Percentiles rank a stretch among this genome's conserved stretches.
Conservation (phyloP, 441 rosid species). For the Jatropha podagrica region DNA sequence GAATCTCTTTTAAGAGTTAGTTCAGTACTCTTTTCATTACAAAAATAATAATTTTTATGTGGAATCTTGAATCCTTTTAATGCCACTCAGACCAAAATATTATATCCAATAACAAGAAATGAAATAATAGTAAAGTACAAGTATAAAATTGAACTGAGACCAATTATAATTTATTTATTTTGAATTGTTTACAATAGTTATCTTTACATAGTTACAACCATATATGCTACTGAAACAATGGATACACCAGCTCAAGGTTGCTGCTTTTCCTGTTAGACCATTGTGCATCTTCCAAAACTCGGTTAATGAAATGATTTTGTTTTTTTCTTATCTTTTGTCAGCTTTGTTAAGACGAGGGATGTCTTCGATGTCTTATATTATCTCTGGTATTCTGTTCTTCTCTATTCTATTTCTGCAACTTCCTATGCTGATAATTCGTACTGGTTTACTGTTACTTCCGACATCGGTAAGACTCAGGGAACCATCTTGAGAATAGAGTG, state of each 20-base stretch:
- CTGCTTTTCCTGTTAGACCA: conserved; percentile 20
- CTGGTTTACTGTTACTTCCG: conserved; percentile 33
- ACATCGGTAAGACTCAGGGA: conserved; percentile 68
- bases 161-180: conserved; percentile 9
- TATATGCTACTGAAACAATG: conserved; percentile 17
- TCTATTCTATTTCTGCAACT: conserved; percentile 15
- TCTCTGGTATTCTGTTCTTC: background rate
- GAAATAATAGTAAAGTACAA: background rate
- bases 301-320: conserved; percentile 8
- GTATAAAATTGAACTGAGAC: background rate
- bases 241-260: conserved; percentile 17
- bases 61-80: background rate
- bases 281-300: conserved; percentile 37
- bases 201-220: conserved; percentile 24
- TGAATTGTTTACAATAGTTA: conserved; percentile 2
- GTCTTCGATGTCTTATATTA: background rate
- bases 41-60: background rate
- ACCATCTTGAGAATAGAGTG: conserved; percentile 59
- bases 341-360: conserved; percentile 3
- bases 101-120: background rate
- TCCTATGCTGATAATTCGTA: background rate
- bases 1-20: background rate
- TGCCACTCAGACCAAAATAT: background rate
- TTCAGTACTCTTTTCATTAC: background rate
- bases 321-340: background rate